phyloP scores from a whole-genome alignment of 1,284 basidiomycete genomes.

The Sutorius eximius region DNA sequence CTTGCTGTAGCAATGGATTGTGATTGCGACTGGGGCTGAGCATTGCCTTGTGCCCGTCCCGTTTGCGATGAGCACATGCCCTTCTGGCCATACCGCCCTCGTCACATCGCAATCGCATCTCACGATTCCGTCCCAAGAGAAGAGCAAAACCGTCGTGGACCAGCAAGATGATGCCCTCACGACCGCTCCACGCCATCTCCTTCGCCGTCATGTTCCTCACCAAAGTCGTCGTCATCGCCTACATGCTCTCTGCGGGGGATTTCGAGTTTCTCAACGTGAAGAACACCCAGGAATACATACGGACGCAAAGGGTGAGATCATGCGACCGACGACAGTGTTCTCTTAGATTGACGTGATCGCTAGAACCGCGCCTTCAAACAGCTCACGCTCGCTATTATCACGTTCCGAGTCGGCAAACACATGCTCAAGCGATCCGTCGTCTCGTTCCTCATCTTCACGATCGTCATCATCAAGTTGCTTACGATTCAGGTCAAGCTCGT shows the following conservation, averaged over 20 bases:
- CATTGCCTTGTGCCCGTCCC: constrained; percentile 2
- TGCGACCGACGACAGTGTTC: neutral
- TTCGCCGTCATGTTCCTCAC: constrained; percentile 20
- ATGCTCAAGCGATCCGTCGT: constrained; percentile 33
- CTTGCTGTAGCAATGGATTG: neutral
- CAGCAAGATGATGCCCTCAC: constrained; percentile 18
- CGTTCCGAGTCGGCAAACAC: constrained; percentile 28
- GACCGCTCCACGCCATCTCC: constrained; percentile 14
- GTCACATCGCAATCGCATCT: neutral
- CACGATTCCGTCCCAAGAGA: neutral
- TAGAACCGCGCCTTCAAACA: constrained; percentile 28
- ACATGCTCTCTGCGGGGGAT: constrained; percentile 25
- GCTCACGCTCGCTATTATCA: constrained; percentile 27
- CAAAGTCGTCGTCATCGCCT: constrained; percentile 19
- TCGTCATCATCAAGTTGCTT: constrained; percentile 32
- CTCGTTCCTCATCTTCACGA: constrained; percentile 31
- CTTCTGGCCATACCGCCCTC: neutral
- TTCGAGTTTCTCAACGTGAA: constrained; percentile 17
- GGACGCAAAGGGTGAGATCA: constrained; percentile 19
- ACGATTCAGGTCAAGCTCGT: constrained; percentile 32
- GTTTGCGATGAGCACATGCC: neutral
- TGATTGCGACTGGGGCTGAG: constrained; percentile 3
- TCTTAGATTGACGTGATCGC: neutral
- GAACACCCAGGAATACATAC: constrained; percentile 22
- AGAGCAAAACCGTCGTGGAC: neutral